Evolutionary conservation across 495 filamentous ascomycete species (phyloP), one percentile per base, ranked within the genome.

Genomic region (Chaetomium fimeti): DNA sequence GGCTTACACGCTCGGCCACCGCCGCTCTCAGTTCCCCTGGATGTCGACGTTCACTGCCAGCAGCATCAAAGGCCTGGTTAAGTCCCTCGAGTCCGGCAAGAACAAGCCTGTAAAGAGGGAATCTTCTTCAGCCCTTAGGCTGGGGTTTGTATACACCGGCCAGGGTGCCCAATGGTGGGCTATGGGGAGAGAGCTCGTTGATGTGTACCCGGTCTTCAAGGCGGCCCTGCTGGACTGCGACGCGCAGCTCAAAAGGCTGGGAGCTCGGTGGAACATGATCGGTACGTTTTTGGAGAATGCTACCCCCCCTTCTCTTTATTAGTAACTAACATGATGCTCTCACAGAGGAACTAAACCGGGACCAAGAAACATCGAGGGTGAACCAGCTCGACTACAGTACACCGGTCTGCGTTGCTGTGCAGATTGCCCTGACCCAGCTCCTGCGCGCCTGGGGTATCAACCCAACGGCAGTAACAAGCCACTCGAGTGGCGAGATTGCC

Each of bases 401-500:
- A 36, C 72, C 81, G 9, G 76, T 69, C 18, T 88, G 63, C 64
- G 81, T 80, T 8, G 78, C 78, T 3, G 63, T 85, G 3, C 81
- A 85, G 63, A 77, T 85, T 13, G 79, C 81, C 0, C 64, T 89
- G 5, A 83, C 85, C 0, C 75, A 84, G 2, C 70, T 89, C 1
- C 69, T 89, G 8, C 64, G 67, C 2, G 71, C 74, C 12, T 86
- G 83, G 82, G 77, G 76, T 11, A 78, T 89, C 29, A 67, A 45
- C 0, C 83, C 84, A 0, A 61, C 65, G 1, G 77, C 79, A 12
- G 84, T 84, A 0, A 77, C 84, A 2, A 85, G 87, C 15, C 86
- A 89, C 65, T 88, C 85, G 4, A 85, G 82, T 56, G 87, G 87
- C n/a, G 87, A 89, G 68, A 88, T 88, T 65, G 81, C 77, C 0